A percentile compares a stretch with the other conserved stretches of the same genome.
phyloP scores from a whole-genome alignment of 352 stramenopile genomes.

The Phytophthora vignae region DNA sequence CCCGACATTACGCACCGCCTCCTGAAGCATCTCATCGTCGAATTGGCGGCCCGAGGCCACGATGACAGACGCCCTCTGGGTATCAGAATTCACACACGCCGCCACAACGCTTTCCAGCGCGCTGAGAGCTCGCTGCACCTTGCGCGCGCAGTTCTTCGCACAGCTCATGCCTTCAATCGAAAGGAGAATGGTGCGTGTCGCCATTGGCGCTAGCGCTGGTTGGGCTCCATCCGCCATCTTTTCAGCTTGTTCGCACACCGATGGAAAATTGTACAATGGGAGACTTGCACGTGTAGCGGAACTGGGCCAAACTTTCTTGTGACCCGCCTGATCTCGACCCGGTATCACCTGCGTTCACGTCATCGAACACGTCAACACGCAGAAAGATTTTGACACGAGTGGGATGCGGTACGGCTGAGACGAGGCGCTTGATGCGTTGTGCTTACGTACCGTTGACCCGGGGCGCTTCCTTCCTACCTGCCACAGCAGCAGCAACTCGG shows the following conservation, averaged over 20 bases:
- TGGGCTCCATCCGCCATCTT: conserved; percentile 1
- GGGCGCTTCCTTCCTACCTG: no score
- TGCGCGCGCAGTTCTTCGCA: conserved; percentile 54
- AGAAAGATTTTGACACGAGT: conserved; percentile 29
- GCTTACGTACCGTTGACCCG: background rate
- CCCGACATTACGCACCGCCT: conserved; percentile 42
- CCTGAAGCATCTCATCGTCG: conserved; percentile 56
- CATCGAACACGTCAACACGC: conserved; percentile 26
- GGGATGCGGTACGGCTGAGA: conserved; percentile 26
- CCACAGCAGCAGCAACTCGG: no score
- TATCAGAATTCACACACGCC: conserved; percentile 58
- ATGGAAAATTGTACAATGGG: conserved; percentile 13
- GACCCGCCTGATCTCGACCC: conserved; percentile 3
- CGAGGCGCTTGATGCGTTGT: conserved; percentile 1
- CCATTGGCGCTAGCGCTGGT: background rate
- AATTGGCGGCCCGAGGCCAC: conserved; percentile 50
- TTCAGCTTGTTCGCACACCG: background rate
- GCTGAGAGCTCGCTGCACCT: conserved; percentile 75
- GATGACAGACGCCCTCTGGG: conserved; percentile 61
- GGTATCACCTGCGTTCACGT: conserved; percentile 24
- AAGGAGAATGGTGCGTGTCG: conserved; percentile 53
- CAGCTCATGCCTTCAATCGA: conserved; percentile 70
- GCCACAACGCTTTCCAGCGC: conserved; percentile 80
- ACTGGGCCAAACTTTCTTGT: background rate
- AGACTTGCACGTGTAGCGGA: background rate